A percentile compares a stretch with the other conserved stretches of the same genome.
These are phyloP conservation scores for Recurvomyces mirabilis DNA, from an alignment of 495 filamentous ascomycete species.

Conservation along the genomic window DNA sequence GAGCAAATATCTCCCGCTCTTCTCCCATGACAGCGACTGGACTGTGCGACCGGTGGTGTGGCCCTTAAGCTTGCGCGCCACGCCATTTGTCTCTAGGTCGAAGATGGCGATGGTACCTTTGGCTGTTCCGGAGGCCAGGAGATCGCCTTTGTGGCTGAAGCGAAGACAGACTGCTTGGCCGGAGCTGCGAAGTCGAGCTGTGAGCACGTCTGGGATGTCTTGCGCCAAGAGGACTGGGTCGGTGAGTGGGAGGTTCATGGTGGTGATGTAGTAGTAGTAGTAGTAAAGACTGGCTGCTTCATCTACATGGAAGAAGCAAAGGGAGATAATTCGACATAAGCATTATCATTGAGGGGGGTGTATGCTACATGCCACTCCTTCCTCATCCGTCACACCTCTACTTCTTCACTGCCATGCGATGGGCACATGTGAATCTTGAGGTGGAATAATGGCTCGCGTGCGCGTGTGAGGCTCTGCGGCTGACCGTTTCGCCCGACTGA, in stretches of 20 bases:
- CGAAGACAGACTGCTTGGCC: constrained; percentile 61
- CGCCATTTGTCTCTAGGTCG: constrained; percentile 91
- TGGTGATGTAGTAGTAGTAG: too few species aligned
- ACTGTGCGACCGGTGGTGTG: constrained; percentile 46
- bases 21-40: constrained; percentile 63
- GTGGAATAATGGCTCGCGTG: too few species aligned
- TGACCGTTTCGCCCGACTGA: too few species aligned
- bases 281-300: too few species aligned
- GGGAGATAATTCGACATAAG: too few species aligned
- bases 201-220: constrained; percentile 85
- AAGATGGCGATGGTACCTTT: constrained; percentile 93
- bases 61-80: constrained; percentile 82
- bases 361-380: too few species aligned
- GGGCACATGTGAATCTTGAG: too few species aligned
- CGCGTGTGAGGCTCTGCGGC: too few species aligned
- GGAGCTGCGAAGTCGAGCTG: constrained; percentile 63
- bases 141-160: constrained; percentile 89
- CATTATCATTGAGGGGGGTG: too few species aligned
- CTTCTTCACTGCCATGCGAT: too few species aligned
- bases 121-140: constrained; percentile 81
- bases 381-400: too few species aligned
- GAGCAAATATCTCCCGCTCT: constrained; percentile 83
- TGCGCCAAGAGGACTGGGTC: constrained; percentile 81
- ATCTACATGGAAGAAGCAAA: too few species aligned
- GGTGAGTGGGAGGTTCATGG: constrained; percentile 69